Evolutionary conservation across 352 stramenopile species (phyloP).

Genomic region (Globisporangium barbulae): DNA sequence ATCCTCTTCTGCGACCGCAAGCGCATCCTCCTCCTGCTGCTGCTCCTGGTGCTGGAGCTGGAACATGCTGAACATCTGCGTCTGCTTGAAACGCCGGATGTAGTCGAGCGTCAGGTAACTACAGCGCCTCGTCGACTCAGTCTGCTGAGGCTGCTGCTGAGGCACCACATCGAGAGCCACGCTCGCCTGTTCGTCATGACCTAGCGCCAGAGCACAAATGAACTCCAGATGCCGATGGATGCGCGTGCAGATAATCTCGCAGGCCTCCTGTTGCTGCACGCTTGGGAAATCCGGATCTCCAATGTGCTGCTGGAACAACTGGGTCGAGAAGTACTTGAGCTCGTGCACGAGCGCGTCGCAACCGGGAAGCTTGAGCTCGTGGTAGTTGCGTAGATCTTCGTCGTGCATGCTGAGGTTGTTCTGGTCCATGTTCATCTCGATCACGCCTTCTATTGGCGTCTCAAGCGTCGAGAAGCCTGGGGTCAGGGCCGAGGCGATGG

Average conservation of each 20-base stretch:
- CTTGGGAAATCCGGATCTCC: conserved; percentile 59
- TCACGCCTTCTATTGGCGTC: conserved; percentile 60
- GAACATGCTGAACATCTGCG: conserved; percentile 86
- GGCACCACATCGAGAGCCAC: neutral
- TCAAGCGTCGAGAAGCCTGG: conserved; percentile 56
- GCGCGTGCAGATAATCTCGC: conserved; percentile 58
- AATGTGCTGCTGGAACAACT: conserved; percentile 55
- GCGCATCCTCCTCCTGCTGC: conserved; percentile 25
- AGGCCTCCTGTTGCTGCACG: conserved; percentile 66
- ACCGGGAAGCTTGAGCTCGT: conserved; percentile 72
- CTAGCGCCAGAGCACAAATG: conserved; percentile 50
- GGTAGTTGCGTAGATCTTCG: conserved; percentile 66
- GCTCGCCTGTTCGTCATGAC: conserved; percentile 17
- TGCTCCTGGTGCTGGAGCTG: conserved; percentile 40
- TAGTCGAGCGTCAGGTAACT: conserved; percentile 59
- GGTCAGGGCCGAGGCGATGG: conserved; percentile 38
- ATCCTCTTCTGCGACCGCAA: conserved; percentile 24
- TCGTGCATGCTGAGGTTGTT: conserved; percentile 77
- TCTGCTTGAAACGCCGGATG: conserved; percentile 63
- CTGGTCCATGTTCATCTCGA: conserved; percentile 83
- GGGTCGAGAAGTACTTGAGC: conserved; percentile 44
- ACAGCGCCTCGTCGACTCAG: conserved; percentile 22
- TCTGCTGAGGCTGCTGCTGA: neutral
- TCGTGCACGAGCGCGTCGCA: conserved; percentile 73
- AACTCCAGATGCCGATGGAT: conserved; percentile 63